Percentiles rank a stretch among this genome's conserved stretches.
phyloP scores from a whole-genome alignment of 2,329 filamentous ascomycete genomes.

The Phialophora macrospora region DNA sequence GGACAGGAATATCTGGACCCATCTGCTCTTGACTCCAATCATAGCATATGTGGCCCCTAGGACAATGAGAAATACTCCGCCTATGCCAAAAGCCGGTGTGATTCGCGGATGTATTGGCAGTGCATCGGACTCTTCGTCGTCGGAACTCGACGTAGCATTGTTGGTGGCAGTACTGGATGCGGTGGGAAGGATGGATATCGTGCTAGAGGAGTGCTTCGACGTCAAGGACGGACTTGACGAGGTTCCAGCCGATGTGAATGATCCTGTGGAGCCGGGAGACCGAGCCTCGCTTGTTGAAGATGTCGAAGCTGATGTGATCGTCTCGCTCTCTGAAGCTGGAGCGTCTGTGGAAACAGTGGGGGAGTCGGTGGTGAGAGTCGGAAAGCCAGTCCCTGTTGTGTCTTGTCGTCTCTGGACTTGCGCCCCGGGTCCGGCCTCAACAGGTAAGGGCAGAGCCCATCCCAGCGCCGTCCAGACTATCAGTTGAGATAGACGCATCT shows the following conservation, averaged over 20 bases:
- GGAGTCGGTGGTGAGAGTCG: constrained; percentile 22
- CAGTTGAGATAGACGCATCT: constrained; percentile 24
- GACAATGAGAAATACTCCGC: constrained; percentile 74
- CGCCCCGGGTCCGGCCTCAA: constrained; percentile 5
- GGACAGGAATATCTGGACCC: constrained; percentile 79
- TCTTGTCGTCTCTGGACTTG: constrained; percentile 28
- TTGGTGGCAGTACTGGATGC: constrained; percentile 24
- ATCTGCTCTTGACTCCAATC: constrained; percentile 80
- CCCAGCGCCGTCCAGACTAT: constrained; percentile 24
- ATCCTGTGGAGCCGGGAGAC: constrained; percentile 8
- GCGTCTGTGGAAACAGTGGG: constrained; percentile 13
- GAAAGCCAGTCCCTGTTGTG: constrained; percentile 20
- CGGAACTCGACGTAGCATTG: constrained; percentile 23
- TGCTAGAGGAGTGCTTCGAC: constrained; percentile 21
- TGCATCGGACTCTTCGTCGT: constrained; percentile 14
- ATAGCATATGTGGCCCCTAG: constrained; percentile 73
- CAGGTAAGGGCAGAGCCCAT: constrained; percentile 10
- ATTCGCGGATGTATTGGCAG: constrained; percentile 75
- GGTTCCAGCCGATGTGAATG: constrained; percentile 4
- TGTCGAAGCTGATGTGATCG: constrained; percentile 7
- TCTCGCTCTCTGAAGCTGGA: constrained; percentile 13
- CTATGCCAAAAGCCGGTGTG: constrained; percentile 80
- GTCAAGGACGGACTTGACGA: constrained; percentile 3
- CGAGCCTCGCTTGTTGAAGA: constrained; percentile 11
- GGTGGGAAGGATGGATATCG: constrained; percentile 30